phyloP scores from a whole-genome alignment of 2,329 filamentous ascomycete species.

The Trichoderma harzianum region DNA sequence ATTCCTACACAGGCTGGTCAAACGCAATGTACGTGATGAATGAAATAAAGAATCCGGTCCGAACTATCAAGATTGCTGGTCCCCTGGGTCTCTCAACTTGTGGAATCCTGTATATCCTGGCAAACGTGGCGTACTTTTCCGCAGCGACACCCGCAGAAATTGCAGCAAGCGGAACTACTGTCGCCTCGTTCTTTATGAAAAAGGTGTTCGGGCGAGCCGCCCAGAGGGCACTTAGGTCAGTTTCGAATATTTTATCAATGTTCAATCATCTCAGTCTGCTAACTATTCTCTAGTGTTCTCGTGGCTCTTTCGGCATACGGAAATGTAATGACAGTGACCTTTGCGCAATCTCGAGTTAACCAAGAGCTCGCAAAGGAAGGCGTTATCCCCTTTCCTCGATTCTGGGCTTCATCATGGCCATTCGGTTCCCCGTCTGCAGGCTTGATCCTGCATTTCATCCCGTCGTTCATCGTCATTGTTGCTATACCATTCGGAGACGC shows the following conservation, averaged over 20 bases:
- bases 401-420: constrained; percentile 22
- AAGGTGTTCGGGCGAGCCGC: constrained; percentile 21
- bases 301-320: constrained; percentile 21
- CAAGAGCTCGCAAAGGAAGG: constrained; percentile 23
- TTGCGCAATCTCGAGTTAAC: constrained; percentile 22
- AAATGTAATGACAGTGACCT: constrained; percentile 22
- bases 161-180: constrained; percentile 20
- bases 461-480: constrained; percentile 23
- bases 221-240: constrained; percentile 20
- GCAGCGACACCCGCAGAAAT: constrained; percentile 20
- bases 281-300: constrained; percentile 16
- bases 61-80: constrained; percentile 22
- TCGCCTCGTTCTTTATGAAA: constrained; percentile 22
- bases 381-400: constrained; percentile 20
- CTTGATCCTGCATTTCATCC: constrained; percentile 21
- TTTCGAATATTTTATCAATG: neutral
- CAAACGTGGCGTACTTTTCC: constrained; percentile 22
- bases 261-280: neutral
- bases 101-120: constrained; percentile 21
- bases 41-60: constrained; percentile 21
- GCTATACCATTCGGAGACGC: constrained; percentile 23
- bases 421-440: constrained; percentile 21
- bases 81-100: constrained; percentile 21
- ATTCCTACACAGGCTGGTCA: constrained; percentile 20
- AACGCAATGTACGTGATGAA: constrained; percentile 24